A percentile compares a stretch with the other conserved stretches of the same genome.
phyloP scores from a whole-genome alignment of 2,329 filamentous ascomycete genomes.

The Setomelanomma holmii region DNA sequence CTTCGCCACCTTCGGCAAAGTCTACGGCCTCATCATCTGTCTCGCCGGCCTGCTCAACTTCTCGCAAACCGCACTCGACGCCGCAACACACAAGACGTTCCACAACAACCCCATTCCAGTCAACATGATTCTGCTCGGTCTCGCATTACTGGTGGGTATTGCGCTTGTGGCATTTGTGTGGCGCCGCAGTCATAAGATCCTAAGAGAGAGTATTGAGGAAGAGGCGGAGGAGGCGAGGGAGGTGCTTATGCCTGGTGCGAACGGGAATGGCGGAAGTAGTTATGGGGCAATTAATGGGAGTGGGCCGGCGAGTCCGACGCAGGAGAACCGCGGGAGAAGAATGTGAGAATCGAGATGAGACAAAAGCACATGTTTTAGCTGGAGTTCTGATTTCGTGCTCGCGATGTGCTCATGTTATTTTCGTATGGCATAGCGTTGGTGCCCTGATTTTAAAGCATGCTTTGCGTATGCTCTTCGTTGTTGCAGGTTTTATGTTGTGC shows the following conservation, averaged over 20 bases:
- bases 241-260: slow-evolving; percentile 43
- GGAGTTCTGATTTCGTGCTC: background rate
- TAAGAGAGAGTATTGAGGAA: slow-evolving; percentile 45
- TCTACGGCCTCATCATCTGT: slow-evolving; percentile 92
- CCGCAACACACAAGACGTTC: slow-evolving; percentile 77
- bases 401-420: background rate
- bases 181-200: slow-evolving; percentile 55
- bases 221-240: slow-evolving; percentile 46
- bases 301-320: slow-evolving; percentile 15
- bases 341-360: no score
- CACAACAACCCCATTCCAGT: slow-evolving; percentile 76
- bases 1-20: slow-evolving; percentile 87
- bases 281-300: slow-evolving; percentile 30
- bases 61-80: slow-evolving; percentile 79
- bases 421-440: background rate
- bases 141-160: slow-evolving; percentile 70
- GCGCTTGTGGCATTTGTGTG: slow-evolving; percentile 72
- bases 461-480: no score
- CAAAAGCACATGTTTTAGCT: no score
- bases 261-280: slow-evolving; percentile 29
- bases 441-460: no score
- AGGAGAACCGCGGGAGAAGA: slow-evolving; percentile 29
- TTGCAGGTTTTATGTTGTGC: no score
- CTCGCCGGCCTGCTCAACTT: slow-evolving; percentile 85
- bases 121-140: slow-evolving; percentile 70